These are phyloP conservation scores for Neurospora sp. DNA, from an alignment of 495 filamentous ascomycete genomes.

Conservation along the genomic window DNA sequence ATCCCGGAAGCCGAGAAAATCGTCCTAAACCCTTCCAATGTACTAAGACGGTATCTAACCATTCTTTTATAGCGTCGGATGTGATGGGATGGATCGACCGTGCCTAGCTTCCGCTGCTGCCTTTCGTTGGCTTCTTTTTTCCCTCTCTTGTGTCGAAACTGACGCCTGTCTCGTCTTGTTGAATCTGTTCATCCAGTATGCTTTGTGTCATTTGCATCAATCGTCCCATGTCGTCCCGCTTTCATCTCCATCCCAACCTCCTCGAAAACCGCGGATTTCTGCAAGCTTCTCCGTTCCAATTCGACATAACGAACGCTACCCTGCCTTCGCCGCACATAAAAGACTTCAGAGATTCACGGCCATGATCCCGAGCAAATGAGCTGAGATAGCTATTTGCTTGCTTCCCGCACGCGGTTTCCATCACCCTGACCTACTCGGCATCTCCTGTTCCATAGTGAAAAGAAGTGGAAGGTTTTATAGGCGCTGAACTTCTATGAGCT, in stretches of 20 bases:
- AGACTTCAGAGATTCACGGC: not conserved
- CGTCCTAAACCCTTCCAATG: slow-evolving; percentile 25
- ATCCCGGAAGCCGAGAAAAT: slow-evolving; percentile 14
- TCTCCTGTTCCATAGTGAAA: not conserved
- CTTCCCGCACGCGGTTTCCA: not conserved
- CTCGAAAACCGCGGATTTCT: not conserved
- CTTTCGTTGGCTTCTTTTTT: slow-evolving; percentile 5
- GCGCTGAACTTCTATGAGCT: not conserved
- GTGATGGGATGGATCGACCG: not conserved
- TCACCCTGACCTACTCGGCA: not conserved
- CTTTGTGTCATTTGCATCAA: not conserved
- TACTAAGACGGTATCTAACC: slow-evolving; percentile 5
- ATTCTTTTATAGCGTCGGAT: not conserved
- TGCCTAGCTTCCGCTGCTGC: slow-evolving; percentile 6
- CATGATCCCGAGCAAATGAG: not conserved
- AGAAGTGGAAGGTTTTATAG: not conserved
- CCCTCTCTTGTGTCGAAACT: not conserved
- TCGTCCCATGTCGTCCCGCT: not conserved
- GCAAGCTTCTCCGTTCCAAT: not conserved
- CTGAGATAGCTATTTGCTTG: not conserved
- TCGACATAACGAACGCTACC: not conserved
- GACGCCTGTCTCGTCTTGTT: not conserved
- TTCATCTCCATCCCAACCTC: not conserved
- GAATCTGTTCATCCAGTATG: not conserved
- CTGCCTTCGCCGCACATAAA: not conserved